A percentile compares a stretch with the other conserved stretches of the same genome.
These are phyloP conservation scores for Plantago major DNA, from an alignment of 257 asterid species.

Conservation along the genomic window DNA sequence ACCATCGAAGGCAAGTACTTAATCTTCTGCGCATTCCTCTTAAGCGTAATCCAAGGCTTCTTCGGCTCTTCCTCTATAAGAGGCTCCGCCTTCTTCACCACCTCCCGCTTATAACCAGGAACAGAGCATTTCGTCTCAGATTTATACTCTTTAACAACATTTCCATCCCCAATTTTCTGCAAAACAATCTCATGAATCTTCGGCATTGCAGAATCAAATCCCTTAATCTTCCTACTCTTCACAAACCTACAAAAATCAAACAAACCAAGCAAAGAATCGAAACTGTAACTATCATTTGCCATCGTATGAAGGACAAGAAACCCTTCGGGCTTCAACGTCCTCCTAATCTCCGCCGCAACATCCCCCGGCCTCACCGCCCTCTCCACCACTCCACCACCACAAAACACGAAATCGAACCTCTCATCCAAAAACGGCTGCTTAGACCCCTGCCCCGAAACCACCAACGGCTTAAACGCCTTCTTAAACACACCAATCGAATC, in stretches of 20 bases:
- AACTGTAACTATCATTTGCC: constrained; percentile 48
- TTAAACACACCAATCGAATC: constrained; percentile 67
- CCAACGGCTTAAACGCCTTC: constrained; percentile 76
- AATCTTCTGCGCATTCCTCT: constrained; percentile 63
- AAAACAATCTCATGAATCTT: constrained; percentile 43
- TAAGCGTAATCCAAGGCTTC: constrained; percentile 88
- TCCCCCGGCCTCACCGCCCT: constrained; percentile 42
- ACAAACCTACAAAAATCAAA: constrained; percentile 50
- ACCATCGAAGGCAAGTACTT: constrained; percentile 77
- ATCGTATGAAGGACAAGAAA: constrained; percentile 46
- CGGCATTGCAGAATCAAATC: constrained; percentile 34
- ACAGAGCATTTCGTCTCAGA: constrained; percentile 46
- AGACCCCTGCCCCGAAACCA: constrained; percentile 40
- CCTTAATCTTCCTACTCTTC: constrained; percentile 37
- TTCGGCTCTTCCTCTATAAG: constrained; percentile 72
- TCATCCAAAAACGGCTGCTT: constrained; percentile 41
- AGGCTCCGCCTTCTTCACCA: constrained; percentile 65
- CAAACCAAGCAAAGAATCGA: constrained; percentile 44
- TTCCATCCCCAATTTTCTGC: constrained; percentile 32
- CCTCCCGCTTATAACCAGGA: constrained; percentile 48
- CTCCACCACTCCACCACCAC: constrained; percentile 55
- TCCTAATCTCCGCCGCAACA: constrained; percentile 42
- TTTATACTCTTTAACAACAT: constrained; percentile 21
- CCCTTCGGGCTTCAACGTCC: constrained; percentile 68
- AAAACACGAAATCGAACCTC: constrained; percentile 43